These are phyloP conservation scores for Psilocybe cubensis DNA, from an alignment of 768 basidiomycete genomes.

Conservation along the genomic window DNA sequence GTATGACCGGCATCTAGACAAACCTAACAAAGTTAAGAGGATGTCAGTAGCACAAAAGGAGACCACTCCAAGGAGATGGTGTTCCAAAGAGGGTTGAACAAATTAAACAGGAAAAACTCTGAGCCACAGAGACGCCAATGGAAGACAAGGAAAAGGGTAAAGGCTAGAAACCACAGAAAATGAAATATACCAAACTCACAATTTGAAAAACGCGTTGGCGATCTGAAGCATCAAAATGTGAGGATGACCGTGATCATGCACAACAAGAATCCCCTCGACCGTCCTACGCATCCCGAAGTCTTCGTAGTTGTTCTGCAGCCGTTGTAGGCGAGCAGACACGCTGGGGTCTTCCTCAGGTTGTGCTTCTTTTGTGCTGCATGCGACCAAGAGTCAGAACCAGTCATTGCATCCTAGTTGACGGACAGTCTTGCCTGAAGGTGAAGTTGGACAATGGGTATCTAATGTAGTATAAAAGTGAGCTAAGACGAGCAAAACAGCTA, in stretches of 20 bases:
- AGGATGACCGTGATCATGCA: constrained; percentile 96
- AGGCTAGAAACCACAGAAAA: not conserved
- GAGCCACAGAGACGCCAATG: not conserved
- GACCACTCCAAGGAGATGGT: not conserved
- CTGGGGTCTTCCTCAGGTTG: constrained; percentile 98
- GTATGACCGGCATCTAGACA: not conserved
- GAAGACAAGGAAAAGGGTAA: not conserved
- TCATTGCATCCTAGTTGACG: not conserved
- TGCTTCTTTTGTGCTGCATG: constrained; percentile 85
- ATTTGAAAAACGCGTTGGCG: constrained; percentile 98
- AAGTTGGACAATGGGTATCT: constrained; percentile 91
- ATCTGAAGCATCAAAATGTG: constrained; percentile 99
- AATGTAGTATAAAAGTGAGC: constrained; percentile 11
- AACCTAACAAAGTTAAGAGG: not conserved
- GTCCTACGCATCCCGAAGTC: constrained; percentile 97
- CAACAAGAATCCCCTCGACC: constrained; percentile 88
- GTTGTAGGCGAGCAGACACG: constrained; percentile 90
- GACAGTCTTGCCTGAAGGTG: constrained; percentile 72
- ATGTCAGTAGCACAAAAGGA: not conserved
- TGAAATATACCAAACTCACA: constrained; percentile 55
- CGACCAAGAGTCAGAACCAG: not conserved
- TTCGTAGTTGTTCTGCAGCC: constrained; percentile 95
- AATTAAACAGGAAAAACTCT: not conserved
- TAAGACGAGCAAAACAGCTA: not conserved
- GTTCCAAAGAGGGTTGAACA: not conserved